These are phyloP conservation scores for Cladosporium sp. DNA, from an alignment of 2,329 filamentous ascomycete species.

Conservation along the genomic window DNA sequence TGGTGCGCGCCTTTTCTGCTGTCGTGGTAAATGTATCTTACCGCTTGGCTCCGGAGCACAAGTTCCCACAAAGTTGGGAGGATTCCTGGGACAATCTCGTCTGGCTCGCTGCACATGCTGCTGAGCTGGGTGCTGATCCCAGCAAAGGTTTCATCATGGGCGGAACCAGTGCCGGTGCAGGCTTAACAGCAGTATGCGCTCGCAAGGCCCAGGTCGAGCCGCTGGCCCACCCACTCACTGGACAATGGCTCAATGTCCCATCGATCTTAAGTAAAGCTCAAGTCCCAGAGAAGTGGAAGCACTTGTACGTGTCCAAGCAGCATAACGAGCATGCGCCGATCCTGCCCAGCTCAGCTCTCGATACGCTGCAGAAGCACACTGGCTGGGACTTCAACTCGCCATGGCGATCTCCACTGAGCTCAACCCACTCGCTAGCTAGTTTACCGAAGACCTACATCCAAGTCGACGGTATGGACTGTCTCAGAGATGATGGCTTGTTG, in stretches of 20 bases:
- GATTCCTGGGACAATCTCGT: slow-evolving; percentile 52
- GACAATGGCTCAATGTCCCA: slow-evolving; percentile 49
- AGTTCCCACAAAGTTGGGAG: slow-evolving; percentile 54
- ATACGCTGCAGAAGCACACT: background rate
- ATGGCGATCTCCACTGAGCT: slow-evolving; percentile 35
- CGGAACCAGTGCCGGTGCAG: slow-evolving; percentile 51
- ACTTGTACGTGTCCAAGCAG: slow-evolving; percentile 41
- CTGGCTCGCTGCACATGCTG: slow-evolving; percentile 46
- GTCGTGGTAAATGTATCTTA: slow-evolving; percentile 40
- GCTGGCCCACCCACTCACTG: slow-evolving; percentile 48
- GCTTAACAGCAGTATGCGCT: slow-evolving; percentile 41
- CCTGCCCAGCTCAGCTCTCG: slow-evolving; percentile 31
- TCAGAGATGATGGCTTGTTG: slow-evolving; percentile 55
- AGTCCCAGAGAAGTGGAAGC: slow-evolving; percentile 43
- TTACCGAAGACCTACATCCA: slow-evolving; percentile 52
- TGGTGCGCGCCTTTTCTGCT: slow-evolving; percentile 8
- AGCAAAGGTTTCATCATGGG: slow-evolving; percentile 51
- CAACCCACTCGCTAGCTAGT: slow-evolving; percentile 31
- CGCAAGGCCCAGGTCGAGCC: slow-evolving; percentile 45
- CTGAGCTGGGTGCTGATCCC: slow-evolving; percentile 43
- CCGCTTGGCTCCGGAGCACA: slow-evolving; percentile 59
- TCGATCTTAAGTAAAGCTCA: slow-evolving; percentile 34
- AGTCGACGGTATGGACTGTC: slow-evolving; percentile 52
- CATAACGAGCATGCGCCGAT: slow-evolving; percentile 43
- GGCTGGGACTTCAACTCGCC: slow-evolving; percentile 22